A percentile compares a stretch with the other conserved stretches of the same genome.
phyloP scores from a whole-genome alignment of 2,329 filamentous ascomycete genomes.

The Helicocarpus griseus region DNA sequence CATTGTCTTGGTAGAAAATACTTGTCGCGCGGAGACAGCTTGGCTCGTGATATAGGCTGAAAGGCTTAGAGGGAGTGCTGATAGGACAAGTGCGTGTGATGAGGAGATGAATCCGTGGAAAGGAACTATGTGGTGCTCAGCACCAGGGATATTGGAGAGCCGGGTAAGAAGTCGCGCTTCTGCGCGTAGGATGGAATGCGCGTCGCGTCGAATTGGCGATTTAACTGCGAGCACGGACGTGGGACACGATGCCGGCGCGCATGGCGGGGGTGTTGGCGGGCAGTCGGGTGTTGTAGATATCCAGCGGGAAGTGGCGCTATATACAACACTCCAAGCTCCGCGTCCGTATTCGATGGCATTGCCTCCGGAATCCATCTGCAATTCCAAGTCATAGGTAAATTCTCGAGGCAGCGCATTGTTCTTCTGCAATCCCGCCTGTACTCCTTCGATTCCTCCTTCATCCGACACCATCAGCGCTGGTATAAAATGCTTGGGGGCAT shows the following conservation, averaged over 20 bases:
- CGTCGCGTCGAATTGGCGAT: slow-evolving; percentile 32
- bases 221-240: slow-evolving; percentile 34
- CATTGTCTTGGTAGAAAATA: slow-evolving; percentile 34
- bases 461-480: background rate
- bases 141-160: slow-evolving; percentile 23
- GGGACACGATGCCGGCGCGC: slow-evolving; percentile 5
- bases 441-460: background rate
- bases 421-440: background rate
- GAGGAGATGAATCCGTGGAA: slow-evolving; percentile 36
- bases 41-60: slow-evolving; percentile 32
- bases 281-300: slow-evolving; percentile 15
- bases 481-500: background rate
- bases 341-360: slow-evolving; percentile 31
- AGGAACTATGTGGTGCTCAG: slow-evolving; percentile 31
- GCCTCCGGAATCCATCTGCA: slow-evolving; percentile 19
- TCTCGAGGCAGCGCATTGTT: slow-evolving; percentile 14
- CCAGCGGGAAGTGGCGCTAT: slow-evolving; percentile 27
- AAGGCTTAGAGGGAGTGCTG: slow-evolving; percentile 34
- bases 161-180: slow-evolving; percentile 36
- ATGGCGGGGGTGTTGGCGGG: slow-evolving; percentile 24
- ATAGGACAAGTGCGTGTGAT: slow-evolving; percentile 34
- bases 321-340: slow-evolving; percentile 41
- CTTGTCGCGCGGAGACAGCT: slow-evolving; percentile 20
- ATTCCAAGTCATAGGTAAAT: slow-evolving; percentile 27
- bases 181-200: slow-evolving; percentile 28